Evolutionary conservation across 805 yeast genomes (phyloP), one percentile per base, ranked within the genome.

Genomic region (Tetrapisispora nanseiensis): DNA sequence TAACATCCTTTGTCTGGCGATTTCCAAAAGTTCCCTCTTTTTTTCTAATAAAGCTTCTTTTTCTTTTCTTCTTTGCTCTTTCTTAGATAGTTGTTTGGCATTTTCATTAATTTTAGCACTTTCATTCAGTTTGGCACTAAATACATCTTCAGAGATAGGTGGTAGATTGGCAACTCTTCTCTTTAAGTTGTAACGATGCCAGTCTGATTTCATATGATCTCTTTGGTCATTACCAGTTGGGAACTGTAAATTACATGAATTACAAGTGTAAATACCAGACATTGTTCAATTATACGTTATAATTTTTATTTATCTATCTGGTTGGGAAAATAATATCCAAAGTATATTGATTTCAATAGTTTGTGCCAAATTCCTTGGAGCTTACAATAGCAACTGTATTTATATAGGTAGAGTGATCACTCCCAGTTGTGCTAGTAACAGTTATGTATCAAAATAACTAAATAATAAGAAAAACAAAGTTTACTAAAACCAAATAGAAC

Each of bases 161-260:
- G 95, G 94, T 47, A 87, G 66, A 37, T 72, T 75, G 0, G 97
- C 96, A 13, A 92, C 97, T 59, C 95, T 74, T 69, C 98, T 78
- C 61, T 92, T 92, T 54, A 92, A 73, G 59, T 92, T 92, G 64
- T 92, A 92, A 56, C 97, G 75, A 64, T 92, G 98, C 98, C 98
- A 92, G 47, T 92, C 98, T 2, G 95, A 77, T 59, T 85, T 86
- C 98, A 92, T 92, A 61, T 92, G 98, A 40, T 69, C 67, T 53
- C 97, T 73, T 66, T 92, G 98, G 55, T 76, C 76, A 41, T 76
- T 83, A 2, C 95, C 78, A 10, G 76, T 65, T 22, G 80, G 75
- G 54, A 92, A 92, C 39, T 79, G 80, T 49, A 90, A 71, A 22
- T 76, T 80, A 63, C 98, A 92, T 20, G 95, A 80, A 60, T 87